Evolutionary conservation across 495 filamentous ascomycete genomes (phyloP), one percentile per base, ranked within the genome.

Genomic region (Halenospora varia): DNA sequence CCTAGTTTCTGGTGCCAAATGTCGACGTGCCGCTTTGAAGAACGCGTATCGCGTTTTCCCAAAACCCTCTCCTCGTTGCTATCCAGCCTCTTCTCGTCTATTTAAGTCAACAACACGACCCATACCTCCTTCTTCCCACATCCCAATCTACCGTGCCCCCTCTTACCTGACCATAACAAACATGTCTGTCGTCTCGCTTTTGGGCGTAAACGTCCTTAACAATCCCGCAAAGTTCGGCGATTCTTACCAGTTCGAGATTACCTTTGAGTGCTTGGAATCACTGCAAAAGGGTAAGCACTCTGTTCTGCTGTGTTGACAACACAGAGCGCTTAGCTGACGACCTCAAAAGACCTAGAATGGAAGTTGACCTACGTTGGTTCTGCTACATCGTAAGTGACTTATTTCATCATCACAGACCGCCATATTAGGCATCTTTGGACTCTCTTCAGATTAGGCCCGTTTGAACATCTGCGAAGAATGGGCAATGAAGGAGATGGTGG

Each of bases 301-400:
- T 18, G 3, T 45, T n/a, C 11, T 17, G n/a, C 13, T 40, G 15
- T 40, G 8, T 15, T 40, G 35, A n/a, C n/a, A n/a, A n/a, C n/a
- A n/a, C n/a, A n/a, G n/a, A n/a, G n/a, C n/a, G n/a, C n/a, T n/a
- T n/a, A n/a, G n/a, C n/a, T n/a, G n/a, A n/a, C n/a, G n/a, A n/a
- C n/a, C n/a, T n/a, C n/a, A n/a, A n/a, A 47, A 96, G 94, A 98
- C 77, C 83, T 98, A 61, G 94, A 98, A 76, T 98, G 94, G 93
- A 97, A 97, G 73, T 78, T 98, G 65, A 97, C 92, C 69, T 98
- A 98, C 67, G 94, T 98, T 68, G 94, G 94, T 64, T 98, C 94
- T 63, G 94, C 94, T 42, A 96, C 91, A 57, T 96, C 92, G 86
- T 96, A 82, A 75, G 86, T 77, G 23, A 29, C 17, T n/a, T 22